These are phyloP conservation scores for Zangia roseola DNA, from an alignment of 768 basidiomycete species.

Conservation along the genomic window DNA sequence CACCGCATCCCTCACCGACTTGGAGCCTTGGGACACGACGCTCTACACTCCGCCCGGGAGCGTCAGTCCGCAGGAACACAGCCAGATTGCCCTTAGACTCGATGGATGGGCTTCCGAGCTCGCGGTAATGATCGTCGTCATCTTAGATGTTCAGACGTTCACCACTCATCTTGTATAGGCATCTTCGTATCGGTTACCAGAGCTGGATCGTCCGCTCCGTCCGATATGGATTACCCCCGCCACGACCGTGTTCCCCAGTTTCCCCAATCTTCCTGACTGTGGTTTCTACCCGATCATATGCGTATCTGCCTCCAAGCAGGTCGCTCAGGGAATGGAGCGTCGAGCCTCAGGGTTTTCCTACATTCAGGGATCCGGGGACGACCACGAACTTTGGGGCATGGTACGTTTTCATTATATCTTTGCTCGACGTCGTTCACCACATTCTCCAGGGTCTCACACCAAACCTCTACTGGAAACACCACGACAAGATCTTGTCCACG, in stretches of 20 bases:
- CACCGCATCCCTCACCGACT: slow-evolving; percentile 1
- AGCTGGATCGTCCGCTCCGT: slow-evolving; percentile 62
- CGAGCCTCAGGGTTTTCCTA: slow-evolving; percentile 75
- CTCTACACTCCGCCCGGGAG: slow-evolving; percentile 71
- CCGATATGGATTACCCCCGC: slow-evolving; percentile 89
- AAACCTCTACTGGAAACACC: slow-evolving; percentile 64
- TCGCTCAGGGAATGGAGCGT: slow-evolving; percentile 58
- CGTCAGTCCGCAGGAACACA: slow-evolving; percentile 75
- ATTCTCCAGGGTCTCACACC: slow-evolving; percentile 70
- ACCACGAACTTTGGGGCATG: slow-evolving; percentile 89
- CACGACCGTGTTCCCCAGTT: slow-evolving; percentile 48
- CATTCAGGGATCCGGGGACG: slow-evolving; percentile 93
- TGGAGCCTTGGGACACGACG: slow-evolving; percentile 52
- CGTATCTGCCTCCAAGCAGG: slow-evolving; percentile 78
- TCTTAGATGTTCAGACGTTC: background rate
- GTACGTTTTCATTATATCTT: slow-evolving; percentile 38
- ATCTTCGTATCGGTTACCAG: slow-evolving; percentile 70
- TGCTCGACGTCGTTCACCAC: background rate
- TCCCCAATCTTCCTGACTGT: slow-evolving; percentile 23
- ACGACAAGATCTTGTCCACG: slow-evolving; percentile 44
- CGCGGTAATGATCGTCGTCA: slow-evolving; percentile 40
- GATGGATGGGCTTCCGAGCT: slow-evolving; percentile 70
- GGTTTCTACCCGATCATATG: slow-evolving; percentile 74
- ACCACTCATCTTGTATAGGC: slow-evolving; percentile 36
- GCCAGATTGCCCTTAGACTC: slow-evolving; percentile 67